Conservation (phyloP, 1,139 yeast genomes). For the Scheffersomyces insectosa region DNA sequence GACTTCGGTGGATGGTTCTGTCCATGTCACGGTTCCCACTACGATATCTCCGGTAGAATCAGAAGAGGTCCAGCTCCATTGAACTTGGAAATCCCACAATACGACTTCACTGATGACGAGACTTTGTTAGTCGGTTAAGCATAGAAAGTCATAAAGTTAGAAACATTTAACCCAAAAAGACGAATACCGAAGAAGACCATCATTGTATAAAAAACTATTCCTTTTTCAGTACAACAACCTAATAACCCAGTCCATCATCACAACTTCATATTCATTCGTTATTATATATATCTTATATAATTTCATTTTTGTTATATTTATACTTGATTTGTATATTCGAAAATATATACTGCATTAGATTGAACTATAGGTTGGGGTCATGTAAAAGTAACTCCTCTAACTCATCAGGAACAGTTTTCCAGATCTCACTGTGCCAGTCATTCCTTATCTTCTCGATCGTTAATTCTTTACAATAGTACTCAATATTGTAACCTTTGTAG, state of each 20-base stretch:
- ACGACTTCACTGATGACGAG: constrained; percentile 77
- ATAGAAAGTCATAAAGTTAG: not conserved
- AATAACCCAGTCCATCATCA: constrained; percentile 1
- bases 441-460: constrained; percentile 21
- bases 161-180: too few relatives aligned
- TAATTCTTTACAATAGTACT: constrained; percentile 11
- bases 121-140: constrained; percentile 70
- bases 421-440: constrained; percentile 23
- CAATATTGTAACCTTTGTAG: constrained; percentile 8
- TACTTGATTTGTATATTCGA: constrained; percentile 11
- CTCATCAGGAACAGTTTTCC: constrained; percentile 48
- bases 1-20: constrained; percentile 99
- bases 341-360: constrained; percentile 15
- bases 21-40: constrained; percentile 99
- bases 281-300: constrained; percentile 1
- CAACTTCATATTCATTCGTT: constrained; percentile 1
- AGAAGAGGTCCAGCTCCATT: constrained; percentile 99
- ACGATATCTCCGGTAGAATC: constrained; percentile 99
- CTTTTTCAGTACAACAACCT: not conserved
- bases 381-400: constrained; percentile 16
- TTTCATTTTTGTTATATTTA: constrained; percentile 1
- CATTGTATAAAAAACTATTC: not conserved
- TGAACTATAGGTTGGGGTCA: constrained; percentile 11
- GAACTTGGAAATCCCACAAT: constrained; percentile 94
- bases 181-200: too few relatives aligned